Conservation (phyloP, 495 filamentous ascomycete species). For the Podospora bellae-mahoneyi region DNA sequence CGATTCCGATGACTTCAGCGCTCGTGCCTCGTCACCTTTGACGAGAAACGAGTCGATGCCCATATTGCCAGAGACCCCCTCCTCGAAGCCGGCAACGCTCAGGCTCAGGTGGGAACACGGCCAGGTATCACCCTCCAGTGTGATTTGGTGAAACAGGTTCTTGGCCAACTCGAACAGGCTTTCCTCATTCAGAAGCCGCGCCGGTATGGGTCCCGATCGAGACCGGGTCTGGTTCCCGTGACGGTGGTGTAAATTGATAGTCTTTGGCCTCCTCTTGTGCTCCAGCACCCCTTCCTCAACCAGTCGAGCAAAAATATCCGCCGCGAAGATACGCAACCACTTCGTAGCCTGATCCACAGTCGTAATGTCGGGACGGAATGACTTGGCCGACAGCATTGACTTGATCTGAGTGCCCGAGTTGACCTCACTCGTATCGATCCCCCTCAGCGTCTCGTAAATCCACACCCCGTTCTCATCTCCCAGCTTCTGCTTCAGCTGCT, state of each 20-base stretch:
- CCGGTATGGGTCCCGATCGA: slow-evolving; percentile 74
- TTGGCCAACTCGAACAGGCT: slow-evolving; percentile 75
- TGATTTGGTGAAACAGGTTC: slow-evolving; percentile 69
- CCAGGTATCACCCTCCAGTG: slow-evolving; percentile 74
- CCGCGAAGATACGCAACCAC: slow-evolving; percentile 90
- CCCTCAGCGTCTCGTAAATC: slow-evolving; percentile 83
- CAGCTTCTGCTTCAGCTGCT: slow-evolving; percentile 73
- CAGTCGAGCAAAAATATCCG: slow-evolving; percentile 85
- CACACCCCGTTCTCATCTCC: slow-evolving; percentile 85
- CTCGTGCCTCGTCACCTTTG: slow-evolving; percentile 69
- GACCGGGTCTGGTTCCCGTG: slow-evolving; percentile 67
- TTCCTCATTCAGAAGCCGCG: slow-evolving; percentile 65
- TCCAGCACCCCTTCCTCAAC: slow-evolving; percentile 91
- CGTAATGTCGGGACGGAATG: slow-evolving; percentile 82
- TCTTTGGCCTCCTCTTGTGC: slow-evolving; percentile 79
- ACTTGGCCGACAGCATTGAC: slow-evolving; percentile 97
- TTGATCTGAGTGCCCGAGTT: slow-evolving; percentile 91
- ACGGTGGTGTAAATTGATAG: slow-evolving; percentile 77
- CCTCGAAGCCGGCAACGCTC: slow-evolving; percentile 86
- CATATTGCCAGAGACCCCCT: slow-evolving; percentile 75
- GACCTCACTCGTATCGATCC: slow-evolving; percentile 82
- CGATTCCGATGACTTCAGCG: slow-evolving; percentile 24
- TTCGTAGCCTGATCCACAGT: slow-evolving; percentile 73
- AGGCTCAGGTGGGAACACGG: slow-evolving; percentile 83
- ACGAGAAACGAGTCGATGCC: slow-evolving; percentile 83